phyloP scores from a whole-genome alignment of 805 yeast species.

The Candida andamanensis region DNA sequence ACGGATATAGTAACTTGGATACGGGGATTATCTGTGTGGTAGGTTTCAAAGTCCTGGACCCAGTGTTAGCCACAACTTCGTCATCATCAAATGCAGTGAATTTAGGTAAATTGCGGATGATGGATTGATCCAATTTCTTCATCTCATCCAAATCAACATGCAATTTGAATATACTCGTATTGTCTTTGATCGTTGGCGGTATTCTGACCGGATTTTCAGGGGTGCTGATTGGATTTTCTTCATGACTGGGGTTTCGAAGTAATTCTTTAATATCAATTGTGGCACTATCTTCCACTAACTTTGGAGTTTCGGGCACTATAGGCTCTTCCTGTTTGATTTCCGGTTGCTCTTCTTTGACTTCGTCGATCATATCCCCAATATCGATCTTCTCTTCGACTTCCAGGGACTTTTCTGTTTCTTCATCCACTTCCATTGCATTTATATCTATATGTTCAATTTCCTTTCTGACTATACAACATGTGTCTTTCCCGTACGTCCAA shows the following conservation, averaged over 20 bases:
- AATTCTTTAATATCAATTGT: conserved; percentile 26
- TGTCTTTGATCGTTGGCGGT: conserved; percentile 8
- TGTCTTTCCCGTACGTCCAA: conserved; percentile 66
- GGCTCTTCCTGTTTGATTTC: neutral
- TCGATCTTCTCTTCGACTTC: conserved; percentile 1
- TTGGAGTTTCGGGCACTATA: neutral
- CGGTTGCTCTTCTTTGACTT: conserved; percentile 2
- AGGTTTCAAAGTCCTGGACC: conserved; percentile 19
- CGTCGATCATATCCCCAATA: conserved; percentile 2
- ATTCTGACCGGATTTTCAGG: conserved; percentile 1
- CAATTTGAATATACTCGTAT: conserved; percentile 40
- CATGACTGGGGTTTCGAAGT: conserved; percentile 22
- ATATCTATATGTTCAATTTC: conserved; percentile 25
- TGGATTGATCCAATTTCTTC: conserved; percentile 42
- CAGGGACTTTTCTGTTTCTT: neutral
- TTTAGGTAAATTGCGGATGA: conserved; percentile 43
- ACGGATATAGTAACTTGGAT: conserved; percentile 60
- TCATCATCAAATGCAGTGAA: conserved; percentile 44
- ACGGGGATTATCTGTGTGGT: conserved; percentile 46
- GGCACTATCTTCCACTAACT: conserved; percentile 6
- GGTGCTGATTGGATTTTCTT: neutral
- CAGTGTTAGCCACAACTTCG: conserved; percentile 13
- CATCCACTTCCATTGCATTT: conserved; percentile 1
- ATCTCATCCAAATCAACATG: conserved; percentile 38
- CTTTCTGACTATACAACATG: conserved; percentile 52